Conservation (phyloP, 2,329 filamentous ascomycete genomes). For the Lasiodiplodia theobromae region DNA sequence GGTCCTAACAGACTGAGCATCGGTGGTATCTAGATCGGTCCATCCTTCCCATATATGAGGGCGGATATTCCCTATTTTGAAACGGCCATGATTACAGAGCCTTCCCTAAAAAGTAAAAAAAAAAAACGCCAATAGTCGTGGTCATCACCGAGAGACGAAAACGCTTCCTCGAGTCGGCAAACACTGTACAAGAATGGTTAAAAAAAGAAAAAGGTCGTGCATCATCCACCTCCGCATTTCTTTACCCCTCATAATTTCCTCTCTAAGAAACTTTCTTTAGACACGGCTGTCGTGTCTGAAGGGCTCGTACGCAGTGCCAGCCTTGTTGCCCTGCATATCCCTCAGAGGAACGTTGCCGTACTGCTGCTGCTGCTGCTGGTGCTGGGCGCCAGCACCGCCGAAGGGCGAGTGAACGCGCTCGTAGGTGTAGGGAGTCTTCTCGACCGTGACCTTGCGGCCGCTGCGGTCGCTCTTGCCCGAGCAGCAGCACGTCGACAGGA, state of each 20-base stretch:
- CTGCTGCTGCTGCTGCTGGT: constrained; percentile 8
- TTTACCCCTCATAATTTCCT: neutral
- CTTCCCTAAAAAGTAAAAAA: neutral
- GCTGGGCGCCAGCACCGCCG: constrained; percentile 37
- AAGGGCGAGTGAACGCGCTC: constrained; percentile 59
- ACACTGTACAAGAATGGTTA: constrained; percentile 12
- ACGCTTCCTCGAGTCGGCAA: neutral
- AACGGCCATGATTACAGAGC: neutral
- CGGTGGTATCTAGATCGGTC: neutral
- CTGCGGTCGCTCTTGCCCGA: constrained; percentile 63
- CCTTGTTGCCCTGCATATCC: constrained; percentile 27
- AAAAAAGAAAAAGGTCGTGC: neutral
- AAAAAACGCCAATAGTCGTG: constrained; percentile 20
- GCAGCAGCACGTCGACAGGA: constrained; percentile 92
- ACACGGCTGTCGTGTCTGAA: constrained; percentile 24
- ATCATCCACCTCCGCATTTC: neutral
- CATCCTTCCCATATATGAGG: neutral
- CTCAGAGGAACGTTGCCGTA: constrained; percentile 19
- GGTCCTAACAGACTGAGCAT: neutral
- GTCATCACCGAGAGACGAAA: neutral
- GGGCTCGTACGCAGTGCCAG: constrained; percentile 30
- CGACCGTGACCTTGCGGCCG: constrained; percentile 51
- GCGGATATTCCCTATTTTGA: neutral
- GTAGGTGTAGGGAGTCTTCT: constrained; percentile 69
- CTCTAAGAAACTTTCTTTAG: neutral